Base-by-base conservation (phyloP, 495 filamentous ascomycete species). In the Talaromyces trachyspermus region DNA sequence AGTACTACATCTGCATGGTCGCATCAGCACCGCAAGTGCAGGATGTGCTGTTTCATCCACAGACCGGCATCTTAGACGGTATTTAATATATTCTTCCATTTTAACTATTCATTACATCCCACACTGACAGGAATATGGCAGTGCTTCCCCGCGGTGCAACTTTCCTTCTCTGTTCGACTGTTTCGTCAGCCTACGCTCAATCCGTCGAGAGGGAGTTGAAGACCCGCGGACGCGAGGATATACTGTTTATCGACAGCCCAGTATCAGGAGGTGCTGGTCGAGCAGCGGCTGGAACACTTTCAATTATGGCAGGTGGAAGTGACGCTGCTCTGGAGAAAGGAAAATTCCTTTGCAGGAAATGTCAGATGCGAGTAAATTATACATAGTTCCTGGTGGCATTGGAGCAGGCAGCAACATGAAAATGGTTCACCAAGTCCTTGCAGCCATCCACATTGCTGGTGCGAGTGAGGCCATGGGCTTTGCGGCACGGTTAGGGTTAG, bases 321-420 rank as follows among this genome's bases (percentile, higher is more conserved):
- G 72, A 78, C 4, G 65, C 63, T 2, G 76, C 81, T 0, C 61
- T 89, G 2, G 64, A 66, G n/a, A 75, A 70, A 24, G 85, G 75
- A 8, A 71, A 70, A 23, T 70, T 71, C 35, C 54, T 89, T 10
- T 92, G 1, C 66, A 79, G 25, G 76, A 73, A 54, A 78, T 92
- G 70, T 68, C 72, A 0, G 74, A 70, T 23, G 52, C 62, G 6
- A 59, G 76, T 49, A 88, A 87, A 58, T 61, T 90, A 24, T 89
- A 88, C 53, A 71, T 85, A 15, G 81, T 92, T 6, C 71, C 76
- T 7, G 85, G 86, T 8, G 86, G 83, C 3, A 67, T 89, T 41
- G 85, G 85, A 4, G 79, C 79, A 0, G 86, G 87, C n/a, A 87
- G 82, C 53, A 90, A 89, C 57, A 85, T 89, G 75, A 92, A 92